Percentiles rank a stretch among this genome's conserved stretches.
phyloP scores from a whole-genome alignment of 2,329 filamentous ascomycete species.

The Neofusicoccum parvum region DNA sequence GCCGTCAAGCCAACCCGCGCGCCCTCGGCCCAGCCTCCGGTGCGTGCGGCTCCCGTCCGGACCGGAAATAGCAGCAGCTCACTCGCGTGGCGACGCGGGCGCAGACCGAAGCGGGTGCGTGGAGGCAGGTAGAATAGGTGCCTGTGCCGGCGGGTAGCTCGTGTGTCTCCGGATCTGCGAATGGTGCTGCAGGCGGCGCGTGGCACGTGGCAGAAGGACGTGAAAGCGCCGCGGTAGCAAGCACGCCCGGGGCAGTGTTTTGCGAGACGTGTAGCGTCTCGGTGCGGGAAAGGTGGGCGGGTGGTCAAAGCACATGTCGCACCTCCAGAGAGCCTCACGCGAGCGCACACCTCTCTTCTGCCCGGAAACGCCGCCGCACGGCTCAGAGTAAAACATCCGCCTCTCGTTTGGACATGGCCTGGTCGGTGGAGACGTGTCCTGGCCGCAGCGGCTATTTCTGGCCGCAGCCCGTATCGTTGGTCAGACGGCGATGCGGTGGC shows the following conservation, averaged over 20 bases:
- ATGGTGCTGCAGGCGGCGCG: neutral
- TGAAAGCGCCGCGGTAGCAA: neutral
- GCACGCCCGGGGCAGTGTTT: neutral
- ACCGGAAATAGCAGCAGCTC: too few relatives aligned
- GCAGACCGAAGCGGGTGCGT: neutral
- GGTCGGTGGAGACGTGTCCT: neutral
- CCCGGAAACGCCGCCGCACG: neutral
- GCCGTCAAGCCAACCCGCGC: neutral
- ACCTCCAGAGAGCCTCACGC: neutral
- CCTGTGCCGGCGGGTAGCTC: too few relatives aligned
- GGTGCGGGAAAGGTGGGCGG: neutral
- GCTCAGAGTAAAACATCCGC: neutral
- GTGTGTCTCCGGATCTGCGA: neutral
- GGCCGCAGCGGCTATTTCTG: neutral
- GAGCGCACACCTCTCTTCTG: neutral
- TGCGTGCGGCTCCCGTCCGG: too few relatives aligned
- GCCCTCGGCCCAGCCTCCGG: neutral
- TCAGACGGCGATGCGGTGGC: neutral
- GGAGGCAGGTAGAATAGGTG: too few relatives aligned
- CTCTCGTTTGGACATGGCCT: neutral
- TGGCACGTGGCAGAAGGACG: too few relatives aligned
- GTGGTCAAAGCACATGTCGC: neutral
- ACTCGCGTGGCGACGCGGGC: too few relatives aligned
- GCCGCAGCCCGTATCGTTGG: neutral
- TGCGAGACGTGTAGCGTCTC: neutral